Evolutionary conservation across 2,329 filamentous ascomycete species (phyloP), one percentile per base, ranked within the genome.

Genomic region (Colletotrichum sp.): DNA sequence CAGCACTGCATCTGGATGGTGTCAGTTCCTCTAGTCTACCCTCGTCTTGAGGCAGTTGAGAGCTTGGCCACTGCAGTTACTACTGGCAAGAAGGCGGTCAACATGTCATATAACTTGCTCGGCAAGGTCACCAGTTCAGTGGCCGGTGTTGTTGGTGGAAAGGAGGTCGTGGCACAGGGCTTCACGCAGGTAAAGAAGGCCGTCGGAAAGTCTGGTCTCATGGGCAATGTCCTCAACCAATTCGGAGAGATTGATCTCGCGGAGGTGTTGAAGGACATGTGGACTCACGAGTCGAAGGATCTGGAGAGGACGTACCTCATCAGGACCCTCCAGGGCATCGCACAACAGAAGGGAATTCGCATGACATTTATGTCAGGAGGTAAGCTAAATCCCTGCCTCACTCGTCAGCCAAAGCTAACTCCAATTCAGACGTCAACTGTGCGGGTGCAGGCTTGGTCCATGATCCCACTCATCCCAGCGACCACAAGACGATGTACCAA

Each of bases 401-500:
- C 22, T 26, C 10, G 9, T 18, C 9, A 10, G 22, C 12, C 28
- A 26, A 83, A 64, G 60, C 79, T 81, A 80, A 82, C 79, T 16
- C 57, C 55, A 55, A 8, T 78, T 3, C 26, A 93, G 93, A 94
- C 81, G 96, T 99, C 83, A 97, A 96, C 84, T 94, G 93, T 81
- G 96, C 95, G 79, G 97, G 97, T 78, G 97, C 97, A 26, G 97
- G 97, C 75, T 91, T 99, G 13, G 93, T 99, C 3, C 97, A 99
- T 85, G 97, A 99, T 85, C 97, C 97, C 0, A 91, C 94, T 24
- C 95, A 97, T 83, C 96, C 96, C 1, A 93, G 92, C 52, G 96
- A 99, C 85, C 96, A 99, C 90, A 99, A 99, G 87, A 98, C 97
- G 32, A 99, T 99, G 96, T 99, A 99, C 87, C 97, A 99, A 84